A percentile compares a stretch with the other conserved stretches of the same genome.
Conservation (phyloP, 179 eudicot genomes). For the Spinacia oleracea region DNA sequence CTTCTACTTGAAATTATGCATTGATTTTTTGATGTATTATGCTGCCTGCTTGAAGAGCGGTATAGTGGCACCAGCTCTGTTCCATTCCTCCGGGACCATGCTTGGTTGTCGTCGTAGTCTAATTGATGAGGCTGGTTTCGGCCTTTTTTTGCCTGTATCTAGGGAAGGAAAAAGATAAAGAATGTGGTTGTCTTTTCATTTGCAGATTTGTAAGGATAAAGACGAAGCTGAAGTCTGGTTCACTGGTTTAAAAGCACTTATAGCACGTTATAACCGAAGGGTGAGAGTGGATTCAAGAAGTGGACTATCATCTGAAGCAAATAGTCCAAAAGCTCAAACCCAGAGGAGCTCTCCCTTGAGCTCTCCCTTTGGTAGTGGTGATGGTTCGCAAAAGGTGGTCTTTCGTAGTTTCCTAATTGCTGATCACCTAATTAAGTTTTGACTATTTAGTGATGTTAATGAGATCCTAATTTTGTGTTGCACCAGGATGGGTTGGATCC, state of each 20-base stretch:
- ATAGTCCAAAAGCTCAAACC: slow-evolving; percentile 87
- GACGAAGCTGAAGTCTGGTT: slow-evolving; percentile 99
- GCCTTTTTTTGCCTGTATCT: neutral
- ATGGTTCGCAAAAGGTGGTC: slow-evolving; percentile 73
- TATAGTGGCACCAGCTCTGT: neutral
- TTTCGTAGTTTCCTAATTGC: slow-evolving; percentile 11
- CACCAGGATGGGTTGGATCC: slow-evolving; percentile 69
- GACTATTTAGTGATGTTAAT: slow-evolving; percentile 4
- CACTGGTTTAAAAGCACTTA: slow-evolving; percentile 87
- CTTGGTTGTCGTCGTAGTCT: neutral
- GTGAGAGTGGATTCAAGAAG: slow-evolving; percentile 83
- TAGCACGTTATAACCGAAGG: slow-evolving; percentile 74
- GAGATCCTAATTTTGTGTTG: slow-evolving; percentile 8
- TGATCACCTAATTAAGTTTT: slow-evolving; percentile 18
- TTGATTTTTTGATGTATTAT: slow-evolving; percentile 10
- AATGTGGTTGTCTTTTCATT: slow-evolving; percentile 9
- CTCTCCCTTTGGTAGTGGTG: slow-evolving; percentile 78
- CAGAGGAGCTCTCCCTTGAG: slow-evolving; percentile 79
- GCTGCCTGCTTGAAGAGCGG: slow-evolving; percentile 12
- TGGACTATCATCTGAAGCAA: slow-evolving; percentile 88
- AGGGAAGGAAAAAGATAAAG: neutral
- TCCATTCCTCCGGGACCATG: neutral
- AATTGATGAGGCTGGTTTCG: neutral
- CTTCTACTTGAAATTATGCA: neutral
- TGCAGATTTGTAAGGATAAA: slow-evolving; percentile 95